Base-by-base conservation (phyloP, 2,329 filamentous ascomycete species). In the Gaeumannomyces tritici region DNA sequence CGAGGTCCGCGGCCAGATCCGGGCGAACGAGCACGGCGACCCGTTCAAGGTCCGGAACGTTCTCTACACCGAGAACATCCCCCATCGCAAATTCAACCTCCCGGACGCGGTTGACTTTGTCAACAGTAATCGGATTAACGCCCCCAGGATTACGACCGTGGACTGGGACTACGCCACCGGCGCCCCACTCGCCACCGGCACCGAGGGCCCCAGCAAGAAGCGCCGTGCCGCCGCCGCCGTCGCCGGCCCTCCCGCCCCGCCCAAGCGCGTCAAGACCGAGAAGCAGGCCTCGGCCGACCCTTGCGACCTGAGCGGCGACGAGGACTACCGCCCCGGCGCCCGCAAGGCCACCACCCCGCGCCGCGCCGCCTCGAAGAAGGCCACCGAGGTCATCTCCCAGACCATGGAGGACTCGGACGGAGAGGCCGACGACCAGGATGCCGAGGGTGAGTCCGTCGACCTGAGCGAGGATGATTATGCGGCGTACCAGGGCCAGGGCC, bases 1-100 rank as follows among this genome's bases (percentile, higher is more conserved):
- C 27, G n/a, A 18, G 51, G 65, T 77, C 56, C 71, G 75, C 5
- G 75, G 75, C 1, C 72, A 67, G 33, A 66, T 75, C 61, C 72
- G 74, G 21, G 57, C 65, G 8, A 63, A 71, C 29, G 62, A 65
- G 4, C 63, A 70, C 0, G 66, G 67, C 5, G 67, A 74, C 61
- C 64, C 65, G 1, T 59, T 66, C 13, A 67, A 67, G 5, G 69
- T 65, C 3, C 72, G 74, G 5, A 55, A 69, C 0, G 74, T 77
- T 21, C 56, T 21, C 0, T 77, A 70, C 60, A 65, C 66, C 4
- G 76, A 77, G 63, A 67, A 64, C 2, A 59, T 72, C 15, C 70
- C 72, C 0, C 73, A 77, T 57, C 68, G 68, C 1, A 68, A 69
- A 55, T 70, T 71, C 56, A 75, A 70, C 57, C 65, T 75, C 0